These are phyloP conservation scores for Exsudoporus frostii DNA, from an alignment of 768 basidiomycete species.

Conservation along the genomic window DNA sequence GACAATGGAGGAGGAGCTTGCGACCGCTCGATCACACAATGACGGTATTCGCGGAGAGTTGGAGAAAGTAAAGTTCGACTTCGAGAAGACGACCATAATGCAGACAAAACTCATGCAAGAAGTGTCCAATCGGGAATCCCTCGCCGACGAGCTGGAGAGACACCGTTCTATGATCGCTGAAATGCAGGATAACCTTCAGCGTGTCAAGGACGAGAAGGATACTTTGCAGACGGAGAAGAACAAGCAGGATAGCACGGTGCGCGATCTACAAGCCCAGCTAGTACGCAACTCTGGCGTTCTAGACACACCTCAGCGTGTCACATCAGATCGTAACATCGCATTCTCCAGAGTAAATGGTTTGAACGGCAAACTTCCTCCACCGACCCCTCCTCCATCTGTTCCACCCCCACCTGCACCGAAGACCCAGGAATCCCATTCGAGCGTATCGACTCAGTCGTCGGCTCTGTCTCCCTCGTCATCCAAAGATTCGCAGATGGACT, in stretches of 20 bases:
- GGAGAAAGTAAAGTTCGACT: conserved; percentile 52
- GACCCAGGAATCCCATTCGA: conserved; percentile 48
- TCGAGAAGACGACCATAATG: conserved; percentile 55
- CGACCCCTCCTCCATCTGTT: conserved; percentile 77
- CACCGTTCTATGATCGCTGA: conserved; percentile 76
- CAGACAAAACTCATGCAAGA: conserved; percentile 66
- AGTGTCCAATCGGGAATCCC: conserved; percentile 70
- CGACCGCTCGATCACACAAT: conserved; percentile 37
- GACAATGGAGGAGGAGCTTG: conserved; percentile 50
- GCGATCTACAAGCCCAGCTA: conserved; percentile 76
- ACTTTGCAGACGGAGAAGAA: conserved; percentile 67
- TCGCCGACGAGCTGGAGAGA: conserved; percentile 71
- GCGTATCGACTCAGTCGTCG: conserved; percentile 61
- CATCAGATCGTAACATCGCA: conserved; percentile 49
- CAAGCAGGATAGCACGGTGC: conserved; percentile 63
- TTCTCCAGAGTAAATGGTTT: conserved; percentile 60
- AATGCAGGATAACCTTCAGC: conserved; percentile 73
- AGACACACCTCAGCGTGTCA: conserved; percentile 48
- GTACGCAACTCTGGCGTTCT: conserved; percentile 45
- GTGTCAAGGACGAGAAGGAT: conserved; percentile 81
- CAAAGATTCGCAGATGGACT: conserved; percentile 69
- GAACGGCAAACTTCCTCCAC: conserved; percentile 78
- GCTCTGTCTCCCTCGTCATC: conserved; percentile 55
- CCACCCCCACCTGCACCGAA: conserved; percentile 79
- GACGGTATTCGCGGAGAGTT: conserved; percentile 41